Conservation (phyloP, 768 basidiomycete genomes). For the Dentipellis sp. region DNA sequence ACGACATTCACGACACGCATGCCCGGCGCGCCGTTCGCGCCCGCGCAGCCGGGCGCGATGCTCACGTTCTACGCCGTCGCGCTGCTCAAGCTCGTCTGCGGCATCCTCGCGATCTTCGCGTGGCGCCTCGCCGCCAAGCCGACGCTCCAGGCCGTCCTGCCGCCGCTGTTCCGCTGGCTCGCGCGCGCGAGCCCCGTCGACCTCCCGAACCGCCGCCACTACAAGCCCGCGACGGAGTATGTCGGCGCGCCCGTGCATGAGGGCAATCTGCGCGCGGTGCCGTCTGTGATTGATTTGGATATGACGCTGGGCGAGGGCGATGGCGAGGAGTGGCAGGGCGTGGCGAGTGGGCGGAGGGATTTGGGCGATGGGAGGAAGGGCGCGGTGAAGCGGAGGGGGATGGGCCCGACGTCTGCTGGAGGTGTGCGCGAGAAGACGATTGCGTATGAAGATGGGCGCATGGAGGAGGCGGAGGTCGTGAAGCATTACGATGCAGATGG, state of each 20-base stretch:
- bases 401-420: neutral
- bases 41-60: conserved; percentile 26
- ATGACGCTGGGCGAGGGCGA: conserved; percentile 19
- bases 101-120: conserved; percentile 68
- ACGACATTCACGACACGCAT: conserved; percentile 29
- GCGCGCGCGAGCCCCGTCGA: conserved; percentile 42
- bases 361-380: conserved; percentile 29
- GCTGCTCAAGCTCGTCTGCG: conserved; percentile 35
- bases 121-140: conserved; percentile 89
- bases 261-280: conserved; percentile 55
- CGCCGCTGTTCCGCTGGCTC: conserved; percentile 75
- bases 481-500: conserved; percentile 86
- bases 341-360: conserved; percentile 29
- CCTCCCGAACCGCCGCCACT: conserved; percentile 80
- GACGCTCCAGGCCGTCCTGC: conserved; percentile 61
- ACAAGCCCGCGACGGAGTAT: conserved; percentile 89
- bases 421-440: conserved; percentile 7
- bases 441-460: conserved; percentile 2
- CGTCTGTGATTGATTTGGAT: conserved; percentile 73
- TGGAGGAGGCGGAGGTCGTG: conserved; percentile 27
- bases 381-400: conserved; percentile 14
- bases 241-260: conserved; percentile 52
- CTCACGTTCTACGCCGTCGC: conserved; percentile 29
- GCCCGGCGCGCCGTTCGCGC: conserved; percentile 42
- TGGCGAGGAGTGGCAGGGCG: conserved; percentile 15